These are phyloP conservation scores for Dujonia santamariae DNA, from an alignment of 1,139 yeast genomes.

Conservation along the genomic window DNA sequence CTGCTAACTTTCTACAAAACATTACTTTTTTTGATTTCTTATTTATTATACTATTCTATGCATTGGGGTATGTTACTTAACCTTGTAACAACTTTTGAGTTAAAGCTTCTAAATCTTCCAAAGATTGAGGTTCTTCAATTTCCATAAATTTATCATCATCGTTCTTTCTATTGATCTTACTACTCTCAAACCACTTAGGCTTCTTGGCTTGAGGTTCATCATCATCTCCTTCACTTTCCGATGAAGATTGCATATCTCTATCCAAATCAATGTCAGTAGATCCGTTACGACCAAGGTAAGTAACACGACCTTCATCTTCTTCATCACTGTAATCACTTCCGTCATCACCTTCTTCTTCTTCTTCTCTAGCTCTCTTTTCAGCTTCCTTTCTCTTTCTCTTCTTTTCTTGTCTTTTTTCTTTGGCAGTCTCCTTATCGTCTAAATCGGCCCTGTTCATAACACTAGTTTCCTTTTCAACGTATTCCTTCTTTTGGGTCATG, in stretches of 20 bases:
- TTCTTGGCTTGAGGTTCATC: conserved; percentile 51
- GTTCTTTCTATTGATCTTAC: conserved; percentile 17
- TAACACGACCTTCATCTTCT: conserved; percentile 23
- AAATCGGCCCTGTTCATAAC: conserved; percentile 70
- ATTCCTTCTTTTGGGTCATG: conserved; percentile 60
- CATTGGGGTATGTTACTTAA: too few relatives aligned
- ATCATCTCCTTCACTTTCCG: conserved; percentile 27
- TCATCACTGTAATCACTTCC: conserved; percentile 27
- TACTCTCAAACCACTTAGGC: conserved; percentile 57
- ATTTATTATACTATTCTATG: not conserved
- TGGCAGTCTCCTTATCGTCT: conserved; percentile 79
- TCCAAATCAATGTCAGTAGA: conserved; percentile 39
- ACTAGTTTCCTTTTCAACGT: conserved; percentile 61
- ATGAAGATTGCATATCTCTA: conserved; percentile 43
- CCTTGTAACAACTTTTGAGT: conserved; percentile 57
- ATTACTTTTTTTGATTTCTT: too few relatives aligned
- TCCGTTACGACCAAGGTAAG: conserved; percentile 18
- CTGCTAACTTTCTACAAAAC: too few relatives aligned
- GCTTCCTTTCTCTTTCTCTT: conserved; percentile 84
- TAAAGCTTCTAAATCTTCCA: conserved; percentile 92
- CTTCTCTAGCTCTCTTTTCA: conserved; percentile 53
- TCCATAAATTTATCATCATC: conserved; percentile 60
- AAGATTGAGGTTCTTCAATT: conserved; percentile 81
- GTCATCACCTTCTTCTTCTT: conserved; percentile 32
- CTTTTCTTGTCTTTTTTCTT: conserved; percentile 80